Conservation (phyloP, 2,329 filamentous ascomycete species). For the Botrytis porri region DNA sequence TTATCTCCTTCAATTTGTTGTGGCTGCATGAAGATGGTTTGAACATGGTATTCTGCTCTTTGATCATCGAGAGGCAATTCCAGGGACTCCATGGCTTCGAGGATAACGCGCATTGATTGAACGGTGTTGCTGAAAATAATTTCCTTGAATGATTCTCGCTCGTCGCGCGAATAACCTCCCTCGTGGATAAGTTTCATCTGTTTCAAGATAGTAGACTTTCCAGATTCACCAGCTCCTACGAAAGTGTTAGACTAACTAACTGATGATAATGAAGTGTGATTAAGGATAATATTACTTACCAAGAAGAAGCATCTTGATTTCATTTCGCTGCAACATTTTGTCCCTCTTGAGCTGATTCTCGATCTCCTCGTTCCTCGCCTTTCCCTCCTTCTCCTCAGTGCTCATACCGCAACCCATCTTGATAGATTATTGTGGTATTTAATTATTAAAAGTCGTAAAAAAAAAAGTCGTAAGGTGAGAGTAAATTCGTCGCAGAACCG, state of each 20-base stretch:
- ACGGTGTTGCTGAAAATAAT: slow-evolving; percentile 95
- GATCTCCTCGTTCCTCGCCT: slow-evolving; percentile 99
- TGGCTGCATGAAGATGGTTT: slow-evolving; percentile 42
- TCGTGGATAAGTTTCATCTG: slow-evolving; percentile 99
- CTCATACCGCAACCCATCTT: slow-evolving; percentile 99
- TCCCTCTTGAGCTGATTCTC: slow-evolving; percentile 99
- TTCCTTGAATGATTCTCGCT: slow-evolving; percentile 89
- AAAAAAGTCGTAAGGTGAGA: slow-evolving; percentile 10
- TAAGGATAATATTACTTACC: slow-evolving; percentile 57
- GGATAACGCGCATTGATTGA: slow-evolving; percentile 87
- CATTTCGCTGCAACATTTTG: slow-evolving; percentile 97
- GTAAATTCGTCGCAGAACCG: slow-evolving; percentile 17
- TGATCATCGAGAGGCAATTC: slow-evolving; percentile 73
- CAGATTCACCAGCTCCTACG: slow-evolving; percentile 80
- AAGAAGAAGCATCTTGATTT: slow-evolving; percentile 99
- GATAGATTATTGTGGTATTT: slow-evolving; percentile 42
- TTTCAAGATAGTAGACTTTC: slow-evolving; percentile 91
- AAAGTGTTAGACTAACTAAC: slow-evolving; percentile 20
- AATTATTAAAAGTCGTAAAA: slow-evolving; percentile 15
- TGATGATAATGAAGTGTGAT: slow-evolving; percentile 7
- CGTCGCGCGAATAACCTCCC: slow-evolving; percentile 95
- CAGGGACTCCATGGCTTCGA: slow-evolving; percentile 87
- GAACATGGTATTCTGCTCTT: slow-evolving; percentile 39
- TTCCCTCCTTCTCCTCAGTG: slow-evolving; percentile 99
- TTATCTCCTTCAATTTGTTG: slow-evolving; percentile 74